phyloP scores from a whole-genome alignment of 306 rosid genomes.

The Vicia sativa region DNA sequence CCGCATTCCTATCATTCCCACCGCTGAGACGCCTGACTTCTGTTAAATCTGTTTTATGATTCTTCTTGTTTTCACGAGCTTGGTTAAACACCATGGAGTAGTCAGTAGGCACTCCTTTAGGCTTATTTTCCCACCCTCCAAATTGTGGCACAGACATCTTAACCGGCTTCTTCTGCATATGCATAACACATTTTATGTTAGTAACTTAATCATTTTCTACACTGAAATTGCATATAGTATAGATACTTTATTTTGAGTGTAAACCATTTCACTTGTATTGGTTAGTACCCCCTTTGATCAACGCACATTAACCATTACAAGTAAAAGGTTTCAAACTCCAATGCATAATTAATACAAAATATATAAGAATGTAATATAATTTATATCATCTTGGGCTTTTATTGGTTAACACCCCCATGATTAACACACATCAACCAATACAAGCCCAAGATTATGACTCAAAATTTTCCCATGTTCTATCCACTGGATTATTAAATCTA shows the following conservation, averaged over 20 bases:
- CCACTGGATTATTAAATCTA: neutral
- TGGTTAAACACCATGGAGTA: slow-evolving; percentile 69
- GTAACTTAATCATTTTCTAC: neutral
- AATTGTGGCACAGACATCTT: slow-evolving; percentile 82
- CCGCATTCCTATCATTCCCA: slow-evolving; percentile 50
- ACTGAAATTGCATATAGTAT: neutral
- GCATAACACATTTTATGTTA: slow-evolving; percentile 1
- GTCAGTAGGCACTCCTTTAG: slow-evolving; percentile 52
- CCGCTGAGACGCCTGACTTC: slow-evolving; percentile 54
- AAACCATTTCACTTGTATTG: slow-evolving; percentile 19
- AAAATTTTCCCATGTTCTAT: neutral
- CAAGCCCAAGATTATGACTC: neutral
- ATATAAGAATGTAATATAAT: too few species aligned
- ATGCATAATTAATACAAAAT: neutral
- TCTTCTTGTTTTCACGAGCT: slow-evolving; percentile 73
- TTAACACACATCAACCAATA: slow-evolving; percentile 45
- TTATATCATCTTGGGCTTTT: neutral
- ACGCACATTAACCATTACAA: slow-evolving; percentile 37
- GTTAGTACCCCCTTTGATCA: slow-evolving; percentile 37
- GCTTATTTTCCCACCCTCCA: slow-evolving; percentile 81
- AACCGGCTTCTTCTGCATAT: slow-evolving; percentile 49
- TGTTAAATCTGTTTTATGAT: slow-evolving; percentile 52
- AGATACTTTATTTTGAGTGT: neutral
- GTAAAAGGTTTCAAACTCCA: slow-evolving; percentile 3
- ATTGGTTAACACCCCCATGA: slow-evolving; percentile 42